Evolutionary conservation across 1,139 yeast genomes (phyloP), one percentile per base, ranked within the genome.

Genomic region (Yamadazyma trypodendri): DNA sequence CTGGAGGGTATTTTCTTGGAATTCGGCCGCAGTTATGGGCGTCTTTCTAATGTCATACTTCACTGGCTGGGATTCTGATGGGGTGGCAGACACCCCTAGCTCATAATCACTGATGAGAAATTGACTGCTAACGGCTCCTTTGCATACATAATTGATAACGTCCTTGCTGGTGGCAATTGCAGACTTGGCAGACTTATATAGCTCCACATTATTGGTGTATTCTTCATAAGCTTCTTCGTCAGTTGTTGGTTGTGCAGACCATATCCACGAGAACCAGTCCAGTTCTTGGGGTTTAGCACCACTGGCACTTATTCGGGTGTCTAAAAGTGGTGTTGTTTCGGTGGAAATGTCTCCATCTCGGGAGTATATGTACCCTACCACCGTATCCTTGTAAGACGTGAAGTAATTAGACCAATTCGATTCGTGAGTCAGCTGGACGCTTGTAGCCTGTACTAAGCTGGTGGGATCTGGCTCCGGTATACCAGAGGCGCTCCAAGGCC

Each of bases 81-180:
- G 46, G 0, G 79, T 72, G 4, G 63, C 69, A 25, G 58, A 46
- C 0, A 74, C 78, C 0, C 75, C 64, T 28, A 73, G 45, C 37
- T 68, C 72, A 22, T 54, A 46, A 20, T 55, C 60, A 35, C 52
- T 41, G 8, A 57, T 52, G 13, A 45, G 31, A 20, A 46, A 49
- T 27, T 47, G 51, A 18, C 50, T 48, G 28, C 46, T 47, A 5
- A 43, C 34, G 1, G 57, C 48, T 16, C 56, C 60, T 38, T 56
- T 61, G 36, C 61, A 58, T 13, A 72, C 75, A 45, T 68, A 68
- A 42, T 63, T 62, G 15, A 62, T 49, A 3, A 58, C 46, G 25
- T 65, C 72, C 34, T 51, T 58, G 1, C 68, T 48, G 15, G 47
- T 49, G 42, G 70, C 76, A 22, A 71, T 61, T 1, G 65, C 59